These are phyloP conservation scores for Auricularia cornea DNA, from an alignment of 768 basidiomycete species.

Conservation along the genomic window DNA sequence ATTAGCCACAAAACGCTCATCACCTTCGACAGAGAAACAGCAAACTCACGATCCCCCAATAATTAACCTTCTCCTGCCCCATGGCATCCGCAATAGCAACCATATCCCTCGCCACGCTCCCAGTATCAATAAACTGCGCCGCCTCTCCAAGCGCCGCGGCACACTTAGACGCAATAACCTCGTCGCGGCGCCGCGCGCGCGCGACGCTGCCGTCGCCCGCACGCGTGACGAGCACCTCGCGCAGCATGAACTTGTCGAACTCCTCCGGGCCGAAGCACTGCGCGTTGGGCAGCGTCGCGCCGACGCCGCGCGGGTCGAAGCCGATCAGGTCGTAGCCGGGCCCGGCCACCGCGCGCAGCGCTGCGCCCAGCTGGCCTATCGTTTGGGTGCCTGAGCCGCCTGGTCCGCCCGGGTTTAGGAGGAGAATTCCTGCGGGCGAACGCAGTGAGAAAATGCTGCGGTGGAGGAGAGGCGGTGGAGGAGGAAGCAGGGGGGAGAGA, in stretches of 20 bases:
- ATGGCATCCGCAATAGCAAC: background rate
- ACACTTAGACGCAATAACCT: background rate
- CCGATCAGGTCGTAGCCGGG: slow-evolving; percentile 8
- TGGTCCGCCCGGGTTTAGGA: slow-evolving; percentile 6
- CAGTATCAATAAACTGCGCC: background rate
- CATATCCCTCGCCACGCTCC: background rate
- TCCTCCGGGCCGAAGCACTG: background rate
- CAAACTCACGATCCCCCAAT: slow-evolving; percentile 16
- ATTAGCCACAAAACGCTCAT: too few species aligned
- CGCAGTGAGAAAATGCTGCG: background rate
- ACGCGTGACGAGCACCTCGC: background rate
- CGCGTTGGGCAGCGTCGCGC: background rate
- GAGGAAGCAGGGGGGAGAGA: too few species aligned
- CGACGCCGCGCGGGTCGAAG: slow-evolving; percentile 4
- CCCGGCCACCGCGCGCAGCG: slow-evolving; percentile 1
- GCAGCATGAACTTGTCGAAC: background rate
- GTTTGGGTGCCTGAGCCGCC: background rate
- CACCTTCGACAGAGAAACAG: too few species aligned
- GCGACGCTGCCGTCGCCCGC: background rate
- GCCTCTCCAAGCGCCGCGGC: background rate
- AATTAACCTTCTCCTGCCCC: slow-evolving; percentile 9
- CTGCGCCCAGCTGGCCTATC: background rate
- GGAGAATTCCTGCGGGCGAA: background rate
- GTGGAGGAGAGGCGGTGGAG: background rate
- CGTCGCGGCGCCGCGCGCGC: background rate